Evolutionary conservation across 139 green algal species (phyloP).

Genomic region (Coelastrella sp.): DNA sequence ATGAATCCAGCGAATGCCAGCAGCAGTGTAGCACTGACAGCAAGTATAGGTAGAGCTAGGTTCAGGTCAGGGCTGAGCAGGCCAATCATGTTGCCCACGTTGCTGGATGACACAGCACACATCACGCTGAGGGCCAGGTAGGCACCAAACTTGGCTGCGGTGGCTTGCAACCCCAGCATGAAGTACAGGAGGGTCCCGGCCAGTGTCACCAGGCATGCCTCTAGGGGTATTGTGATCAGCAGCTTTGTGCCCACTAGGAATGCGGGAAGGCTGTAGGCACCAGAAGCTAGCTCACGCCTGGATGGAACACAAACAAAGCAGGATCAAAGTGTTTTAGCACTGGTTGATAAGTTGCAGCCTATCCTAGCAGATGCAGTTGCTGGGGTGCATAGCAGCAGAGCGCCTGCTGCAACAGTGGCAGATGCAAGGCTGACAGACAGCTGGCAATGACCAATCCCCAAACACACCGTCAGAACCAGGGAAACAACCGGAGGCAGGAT

Average conservation of each 20-base stretch:
- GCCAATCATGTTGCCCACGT: constrained; percentile 29
- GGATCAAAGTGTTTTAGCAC: background rate
- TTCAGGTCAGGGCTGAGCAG: constrained; percentile 20
- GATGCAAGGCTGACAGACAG: no score
- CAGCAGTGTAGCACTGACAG: constrained; percentile 27
- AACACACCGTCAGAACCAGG: no score
- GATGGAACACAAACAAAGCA: background rate
- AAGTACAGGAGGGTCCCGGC: constrained; percentile 11
- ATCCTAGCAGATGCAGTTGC: no score
- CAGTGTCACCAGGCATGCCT: background rate
- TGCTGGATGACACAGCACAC: constrained; percentile 26
- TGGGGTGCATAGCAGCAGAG: no score
- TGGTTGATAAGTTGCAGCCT: no score
- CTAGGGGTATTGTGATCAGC: background rate
- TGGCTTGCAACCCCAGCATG: constrained; percentile 17
- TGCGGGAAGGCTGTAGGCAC: background rate
- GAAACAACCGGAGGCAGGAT: no score
- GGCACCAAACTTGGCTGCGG: background rate
- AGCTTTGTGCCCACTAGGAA: constrained; percentile 36
- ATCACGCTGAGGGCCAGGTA: constrained; percentile 23
- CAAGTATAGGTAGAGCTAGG: constrained; percentile 5
- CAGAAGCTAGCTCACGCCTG: constrained; percentile 9
- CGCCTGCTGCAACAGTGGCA: no score
- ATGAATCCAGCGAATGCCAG: constrained; percentile 39
- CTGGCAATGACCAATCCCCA: no score